Evolutionary conservation across 768 basidiomycete species (phyloP).

Genomic region (Calocybe cyanea): DNA sequence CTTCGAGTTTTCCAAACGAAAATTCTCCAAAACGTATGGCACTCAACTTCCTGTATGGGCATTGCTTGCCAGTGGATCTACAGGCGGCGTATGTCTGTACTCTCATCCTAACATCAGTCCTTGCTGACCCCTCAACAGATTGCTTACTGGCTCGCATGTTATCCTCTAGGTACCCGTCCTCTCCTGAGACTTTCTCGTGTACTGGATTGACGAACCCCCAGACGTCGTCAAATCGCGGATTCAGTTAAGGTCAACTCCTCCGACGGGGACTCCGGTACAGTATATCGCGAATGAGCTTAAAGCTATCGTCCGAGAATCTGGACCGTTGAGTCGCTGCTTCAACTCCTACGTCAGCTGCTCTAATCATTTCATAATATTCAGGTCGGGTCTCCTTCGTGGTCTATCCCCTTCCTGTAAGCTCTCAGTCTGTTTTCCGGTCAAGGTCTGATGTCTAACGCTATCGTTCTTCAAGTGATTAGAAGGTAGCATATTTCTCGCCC

Average conservation of each 20-base stretch:
- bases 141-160: slow-evolving; percentile 92
- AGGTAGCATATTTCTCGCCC: slow-evolving; percentile 35
- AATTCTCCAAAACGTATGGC: slow-evolving; percentile 63
- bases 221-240: slow-evolving; percentile 92
- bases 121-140: slow-evolving; percentile 39
- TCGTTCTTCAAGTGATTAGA: slow-evolving; percentile 48
- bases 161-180: slow-evolving; percentile 65
- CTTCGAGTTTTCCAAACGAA: slow-evolving; percentile 87
- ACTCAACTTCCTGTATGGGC: slow-evolving; percentile 79
- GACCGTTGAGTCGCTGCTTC: slow-evolving; percentile 48
- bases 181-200: neutral
- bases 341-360: neutral
- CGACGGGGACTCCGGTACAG: slow-evolving; percentile 64
- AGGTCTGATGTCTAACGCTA: neutral
- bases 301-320: slow-evolving; percentile 64
- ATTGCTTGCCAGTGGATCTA: slow-evolving; percentile 76
- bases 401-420: slow-evolving; percentile 72
- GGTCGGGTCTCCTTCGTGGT: slow-evolving; percentile 67
- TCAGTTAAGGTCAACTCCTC: slow-evolving; percentile 74
- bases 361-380: too few relatives aligned
- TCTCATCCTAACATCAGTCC: slow-evolving; percentile 8
- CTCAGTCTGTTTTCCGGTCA: neutral
- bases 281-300: slow-evolving; percentile 77
- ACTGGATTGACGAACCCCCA: slow-evolving; percentile 18
- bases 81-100: slow-evolving; percentile 62